Percentiles rank a stretch among this genome's conserved stretches.
Evolutionary conservation across 495 filamentous ascomycete genomes (phyloP).

Genomic region (Annulohypoxylon moriforme): DNA sequence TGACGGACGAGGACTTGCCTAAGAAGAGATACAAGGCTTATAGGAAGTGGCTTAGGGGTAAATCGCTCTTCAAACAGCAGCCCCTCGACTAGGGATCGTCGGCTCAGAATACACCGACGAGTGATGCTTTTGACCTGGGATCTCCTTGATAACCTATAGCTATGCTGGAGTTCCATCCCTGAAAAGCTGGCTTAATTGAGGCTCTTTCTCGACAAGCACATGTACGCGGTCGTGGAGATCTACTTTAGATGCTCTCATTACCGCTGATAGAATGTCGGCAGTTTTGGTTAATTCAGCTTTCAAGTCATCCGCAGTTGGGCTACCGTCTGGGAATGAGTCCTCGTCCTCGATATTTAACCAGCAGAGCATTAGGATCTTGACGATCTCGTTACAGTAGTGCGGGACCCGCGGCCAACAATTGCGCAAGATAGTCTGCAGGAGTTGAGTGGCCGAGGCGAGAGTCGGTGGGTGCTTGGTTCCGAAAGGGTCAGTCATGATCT

Average conservation of each 20-base stretch:
- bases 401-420: conserved; percentile 79
- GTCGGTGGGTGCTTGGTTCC: conserved; percentile 66
- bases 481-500: conserved; percentile 77
- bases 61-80: conserved; percentile 92
- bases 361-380: conserved; percentile 71
- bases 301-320: conserved; percentile 46
- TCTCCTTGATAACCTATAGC: conserved; percentile 9
- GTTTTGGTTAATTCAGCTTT: conserved; percentile 59
- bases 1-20: conserved; percentile 79
- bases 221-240: conserved; percentile 49
- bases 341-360: conserved; percentile 72
- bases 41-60: conserved; percentile 90
- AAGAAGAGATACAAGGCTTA: conserved; percentile 98
- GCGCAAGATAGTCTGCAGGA: conserved; percentile 69
- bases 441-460: conserved; percentile 62
- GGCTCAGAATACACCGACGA: conserved; percentile 11
- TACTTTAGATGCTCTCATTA: conserved; percentile 44
- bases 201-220: conserved; percentile 57
- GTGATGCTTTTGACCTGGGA: conserved; percentile 19
- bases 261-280: conserved; percentile 46
- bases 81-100: conserved; percentile 67
- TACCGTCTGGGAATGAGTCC: conserved; percentile 34
- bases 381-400: conserved; percentile 73
- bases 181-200: conserved; percentile 56
- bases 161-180: conserved; percentile 23